A percentile compares a stretch with the other conserved stretches of the same genome.
phyloP scores from a whole-genome alignment of 257 asterid genomes.

The Verbascum thapsus region DNA sequence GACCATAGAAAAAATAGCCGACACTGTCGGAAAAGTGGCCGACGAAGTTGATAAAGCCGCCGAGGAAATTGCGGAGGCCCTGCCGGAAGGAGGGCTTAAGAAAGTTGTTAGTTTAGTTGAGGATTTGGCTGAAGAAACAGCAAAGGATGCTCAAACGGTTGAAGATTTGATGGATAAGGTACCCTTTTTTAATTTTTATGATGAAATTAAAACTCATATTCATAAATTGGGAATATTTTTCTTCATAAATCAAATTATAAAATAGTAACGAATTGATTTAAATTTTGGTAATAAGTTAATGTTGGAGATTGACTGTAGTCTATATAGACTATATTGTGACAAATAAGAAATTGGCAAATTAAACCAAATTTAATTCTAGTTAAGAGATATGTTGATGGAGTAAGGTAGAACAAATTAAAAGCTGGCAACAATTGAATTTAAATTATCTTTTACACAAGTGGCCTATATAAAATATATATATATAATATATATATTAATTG shows the following conservation, averaged over 20 bases:
- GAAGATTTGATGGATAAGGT: slow-evolving; percentile 46
- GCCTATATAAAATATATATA: background rate
- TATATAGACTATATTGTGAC: too few relatives aligned
- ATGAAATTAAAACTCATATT: too few relatives aligned
- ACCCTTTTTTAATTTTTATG: too few relatives aligned
- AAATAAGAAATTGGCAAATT: too few relatives aligned
- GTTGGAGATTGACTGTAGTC: too few relatives aligned
- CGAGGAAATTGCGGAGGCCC: slow-evolving; percentile 31
- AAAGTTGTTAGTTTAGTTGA: slow-evolving; percentile 27
- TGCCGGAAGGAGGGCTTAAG: slow-evolving; percentile 36
- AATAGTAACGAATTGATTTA: too few relatives aligned
- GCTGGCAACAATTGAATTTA: slow-evolving; percentile 1
- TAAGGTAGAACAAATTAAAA: background rate
- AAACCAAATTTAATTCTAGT: too few relatives aligned
- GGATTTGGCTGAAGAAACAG: slow-evolving; percentile 40
- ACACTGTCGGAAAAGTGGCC: slow-evolving; percentile 33
- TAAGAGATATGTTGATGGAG: too few relatives aligned
- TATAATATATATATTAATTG: too few relatives aligned
- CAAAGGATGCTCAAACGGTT: slow-evolving; percentile 36
- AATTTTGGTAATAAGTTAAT: too few relatives aligned
- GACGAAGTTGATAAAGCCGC: slow-evolving; percentile 36
- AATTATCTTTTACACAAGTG: background rate
- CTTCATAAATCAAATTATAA: too few relatives aligned
- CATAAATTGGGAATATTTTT: background rate
- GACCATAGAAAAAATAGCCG: slow-evolving; percentile 32